Evolutionary conservation across 2,329 filamentous ascomycete species (phyloP).

Genomic region (Macrophomina pseudophaseolina): DNA sequence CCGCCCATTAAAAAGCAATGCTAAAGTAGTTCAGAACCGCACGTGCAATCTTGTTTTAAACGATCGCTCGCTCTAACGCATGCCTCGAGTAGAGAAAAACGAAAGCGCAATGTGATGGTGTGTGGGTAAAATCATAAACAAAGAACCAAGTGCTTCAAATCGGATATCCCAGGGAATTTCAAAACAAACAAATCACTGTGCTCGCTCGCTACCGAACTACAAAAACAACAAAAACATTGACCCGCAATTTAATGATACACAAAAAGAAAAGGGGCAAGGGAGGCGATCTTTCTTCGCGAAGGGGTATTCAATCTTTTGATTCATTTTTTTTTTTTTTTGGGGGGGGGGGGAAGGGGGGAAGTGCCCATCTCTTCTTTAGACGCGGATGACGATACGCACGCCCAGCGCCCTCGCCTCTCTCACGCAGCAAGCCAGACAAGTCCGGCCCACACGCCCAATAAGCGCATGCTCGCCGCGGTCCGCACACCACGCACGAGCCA

Average conservation of each 20-base stretch:
- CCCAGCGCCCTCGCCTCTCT: conserved; percentile 74
- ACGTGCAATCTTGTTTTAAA: conserved; percentile 9
- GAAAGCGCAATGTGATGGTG: neutral
- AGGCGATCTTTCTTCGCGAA: neutral
- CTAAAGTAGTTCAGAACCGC: no score
- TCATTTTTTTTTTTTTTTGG: neutral
- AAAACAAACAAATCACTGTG: conserved; percentile 3
- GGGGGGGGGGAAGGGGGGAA: no score
- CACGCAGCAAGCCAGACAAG: conserved; percentile 75
- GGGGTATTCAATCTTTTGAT: neutral
- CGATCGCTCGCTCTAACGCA: conserved; percentile 9
- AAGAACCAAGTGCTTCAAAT: conserved; percentile 1
- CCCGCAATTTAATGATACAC: conserved; percentile 18
- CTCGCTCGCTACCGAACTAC: conserved; percentile 1
- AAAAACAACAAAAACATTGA: conserved; percentile 10
- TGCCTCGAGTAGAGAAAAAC: neutral
- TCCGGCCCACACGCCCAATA: conserved; percentile 68
- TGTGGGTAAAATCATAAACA: no score
- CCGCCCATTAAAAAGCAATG: conserved; percentile 6
- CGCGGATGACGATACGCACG: conserved; percentile 66
- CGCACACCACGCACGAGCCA: conserved; percentile 74
- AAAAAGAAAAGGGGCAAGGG: neutral
- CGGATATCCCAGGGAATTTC: conserved; percentile 17
- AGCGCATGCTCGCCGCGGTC: conserved; percentile 76
- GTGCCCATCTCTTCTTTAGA: conserved; percentile 28